Percentiles rank a stretch among this genome's conserved stretches.
These are phyloP conservation scores for Trichomonas vaginalis DNA, from an alignment of 208 protist species.

Conservation along the genomic window DNA sequence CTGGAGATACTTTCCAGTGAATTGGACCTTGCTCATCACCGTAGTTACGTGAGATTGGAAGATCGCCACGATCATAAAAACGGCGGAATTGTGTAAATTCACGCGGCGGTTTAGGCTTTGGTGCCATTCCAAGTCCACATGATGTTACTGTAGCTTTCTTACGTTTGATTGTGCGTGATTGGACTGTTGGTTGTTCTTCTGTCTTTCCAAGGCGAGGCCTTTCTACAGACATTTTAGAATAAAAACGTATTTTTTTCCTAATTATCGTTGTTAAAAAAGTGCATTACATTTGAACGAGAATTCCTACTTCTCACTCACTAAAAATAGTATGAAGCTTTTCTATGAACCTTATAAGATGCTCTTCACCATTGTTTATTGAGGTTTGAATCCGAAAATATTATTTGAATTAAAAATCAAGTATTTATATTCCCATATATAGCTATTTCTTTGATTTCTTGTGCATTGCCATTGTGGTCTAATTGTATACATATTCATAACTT, in stretches of 20 bases:
- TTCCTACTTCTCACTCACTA: no score
- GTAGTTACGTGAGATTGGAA: constrained; percentile 82
- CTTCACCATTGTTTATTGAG: no score
- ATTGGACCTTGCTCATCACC: constrained; percentile 61
- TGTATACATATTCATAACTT: no score
- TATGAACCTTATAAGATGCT: no score
- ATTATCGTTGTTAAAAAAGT: no score
- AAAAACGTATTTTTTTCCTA: not conserved
- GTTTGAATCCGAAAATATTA: no score
- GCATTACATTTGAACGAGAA: no score
- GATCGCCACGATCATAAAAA: constrained; percentile 91
- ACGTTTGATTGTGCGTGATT: not conserved
- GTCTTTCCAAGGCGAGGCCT: not conserved
- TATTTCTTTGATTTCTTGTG: no score
- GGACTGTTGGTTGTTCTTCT: not conserved
- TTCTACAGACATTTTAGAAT: not conserved
- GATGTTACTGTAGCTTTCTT: not conserved
- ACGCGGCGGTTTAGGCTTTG: not conserved
- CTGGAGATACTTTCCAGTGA: constrained; percentile 80
- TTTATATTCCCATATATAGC: no score
- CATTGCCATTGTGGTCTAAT: no score
- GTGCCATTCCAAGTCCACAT: not conserved
- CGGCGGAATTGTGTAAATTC: constrained; percentile 69
- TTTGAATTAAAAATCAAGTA: no score
- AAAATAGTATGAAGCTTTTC: no score